phyloP scores from a whole-genome alignment of 768 basidiomycete genomes.

The Glaciozyma antarctica region DNA sequence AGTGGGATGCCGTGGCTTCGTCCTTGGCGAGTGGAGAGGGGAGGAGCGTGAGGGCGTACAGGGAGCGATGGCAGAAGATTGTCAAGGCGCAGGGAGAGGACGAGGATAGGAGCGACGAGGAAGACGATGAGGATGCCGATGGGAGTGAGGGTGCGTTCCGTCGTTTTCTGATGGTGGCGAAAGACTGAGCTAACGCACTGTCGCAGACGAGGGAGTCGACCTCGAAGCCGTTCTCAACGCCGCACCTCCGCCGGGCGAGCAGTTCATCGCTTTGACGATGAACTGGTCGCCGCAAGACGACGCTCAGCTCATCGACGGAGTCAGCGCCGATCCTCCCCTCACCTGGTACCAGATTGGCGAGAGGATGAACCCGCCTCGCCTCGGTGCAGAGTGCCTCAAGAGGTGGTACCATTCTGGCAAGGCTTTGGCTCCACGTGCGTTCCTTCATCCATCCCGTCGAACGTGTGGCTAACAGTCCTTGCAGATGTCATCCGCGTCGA shows the following conservation, averaged over 20 bases:
- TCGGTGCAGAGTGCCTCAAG: not conserved
- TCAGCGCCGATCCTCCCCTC: not conserved
- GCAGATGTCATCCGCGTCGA: not conserved
- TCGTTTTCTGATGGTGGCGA: not conserved
- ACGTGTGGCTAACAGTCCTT: not conserved
- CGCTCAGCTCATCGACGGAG: not conserved
- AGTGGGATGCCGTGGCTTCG: not conserved
- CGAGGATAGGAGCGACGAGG: not conserved
- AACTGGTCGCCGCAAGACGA: not conserved
- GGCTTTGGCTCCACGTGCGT: not conserved
- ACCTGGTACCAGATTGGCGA: not conserved
- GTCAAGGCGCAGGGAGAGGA: not conserved
- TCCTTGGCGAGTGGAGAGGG: not conserved
- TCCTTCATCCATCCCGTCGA: not conserved
- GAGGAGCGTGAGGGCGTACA: not conserved
- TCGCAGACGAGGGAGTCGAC: not conserved
- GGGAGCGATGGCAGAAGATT: not conserved
- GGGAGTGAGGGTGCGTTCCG: not conserved
- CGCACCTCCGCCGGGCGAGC: not conserved
- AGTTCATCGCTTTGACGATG: not conserved
- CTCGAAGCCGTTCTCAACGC: not conserved
- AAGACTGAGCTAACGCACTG: not conserved
- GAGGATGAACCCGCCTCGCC: not conserved
- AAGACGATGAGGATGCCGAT: not conserved
- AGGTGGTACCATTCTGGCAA: not conserved